A percentile compares a stretch with the other conserved stretches of the same genome.
Evolutionary conservation across 202 grass and related monocot genomes (phyloP).

Genomic region (Miscanthus sacchariflorus): DNA sequence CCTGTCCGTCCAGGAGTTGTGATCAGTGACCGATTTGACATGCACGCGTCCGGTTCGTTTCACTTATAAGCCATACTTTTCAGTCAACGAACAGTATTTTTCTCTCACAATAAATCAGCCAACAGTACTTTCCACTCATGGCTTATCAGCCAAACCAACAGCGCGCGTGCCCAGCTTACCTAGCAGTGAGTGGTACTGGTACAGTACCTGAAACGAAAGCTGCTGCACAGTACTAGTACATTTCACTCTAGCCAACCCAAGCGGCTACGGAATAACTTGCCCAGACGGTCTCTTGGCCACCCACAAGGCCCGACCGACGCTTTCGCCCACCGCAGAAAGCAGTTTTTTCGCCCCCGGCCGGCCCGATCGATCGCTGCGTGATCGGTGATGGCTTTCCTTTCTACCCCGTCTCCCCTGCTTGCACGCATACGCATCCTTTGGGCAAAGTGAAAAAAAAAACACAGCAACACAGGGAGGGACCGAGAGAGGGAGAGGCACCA

Average conservation of each 20-base stretch:
- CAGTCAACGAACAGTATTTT: too few species aligned
- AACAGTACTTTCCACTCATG: too few species aligned
- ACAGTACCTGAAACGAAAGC: constrained; percentile 4
- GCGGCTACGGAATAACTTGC: constrained; percentile 22
- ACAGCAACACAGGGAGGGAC: background rate
- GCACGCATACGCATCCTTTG: constrained; percentile 43
- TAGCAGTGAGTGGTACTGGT: constrained; percentile 10
- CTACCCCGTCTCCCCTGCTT: background rate
- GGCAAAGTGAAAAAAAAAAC: constrained; percentile 29
- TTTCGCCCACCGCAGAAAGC: constrained; percentile 16
- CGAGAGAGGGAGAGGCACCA: background rate
- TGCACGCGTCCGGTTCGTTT: too few species aligned
- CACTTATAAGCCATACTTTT: too few species aligned
- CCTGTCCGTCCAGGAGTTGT: too few species aligned
- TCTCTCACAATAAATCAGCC: too few species aligned
- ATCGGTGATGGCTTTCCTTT: background rate
- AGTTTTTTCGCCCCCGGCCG: background rate
- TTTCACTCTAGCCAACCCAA: background rate
- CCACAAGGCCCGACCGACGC: background rate
- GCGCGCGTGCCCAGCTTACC: too few species aligned
- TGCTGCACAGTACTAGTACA: background rate
- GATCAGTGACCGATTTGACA: background rate
- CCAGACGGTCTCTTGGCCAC: background rate
- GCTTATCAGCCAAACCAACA: too few species aligned
- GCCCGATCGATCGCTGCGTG: background rate